Evolutionary conservation across 768 basidiomycete species (phyloP), one percentile per base, ranked within the genome.

Genomic region (Terana coerulea): DNA sequence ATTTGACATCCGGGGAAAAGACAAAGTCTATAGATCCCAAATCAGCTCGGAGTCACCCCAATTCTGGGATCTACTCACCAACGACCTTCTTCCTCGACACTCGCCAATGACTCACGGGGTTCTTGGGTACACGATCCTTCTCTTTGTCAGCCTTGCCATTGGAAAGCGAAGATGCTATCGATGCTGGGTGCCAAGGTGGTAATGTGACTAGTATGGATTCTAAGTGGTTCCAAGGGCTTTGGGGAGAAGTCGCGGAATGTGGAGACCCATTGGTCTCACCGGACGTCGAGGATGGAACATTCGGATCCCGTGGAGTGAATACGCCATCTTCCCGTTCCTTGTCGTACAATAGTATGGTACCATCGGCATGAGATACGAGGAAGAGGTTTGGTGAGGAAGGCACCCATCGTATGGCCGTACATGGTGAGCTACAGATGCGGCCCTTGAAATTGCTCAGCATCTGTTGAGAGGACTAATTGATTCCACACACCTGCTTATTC

Each of bases 1-100:
- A 85, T 68, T 89, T 86, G 25, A 91, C 88, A 61, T 98, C 95
- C 0, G 95, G 93, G 11, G 93, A 94, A 68, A 97, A 95, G 1
- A 86, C 88, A 62, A 97, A 90, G 58, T 91, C 94, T 94, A 53
- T 3, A 37, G 14, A 35, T 15, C 19, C 25, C 15, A 14, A 14
- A 45, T 56, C 35, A 59, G 42, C 21, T 5, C 15, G 12, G 8
- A 22, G 11, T 11, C 11, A 5, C 5, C 8, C 17, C 3, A 4
- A 21, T 15, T 3, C 7, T 9, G 45, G 6, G 14, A n/a, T 15
- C 11, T 40, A 66, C 79, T 58, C 61, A 87, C 91, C 89, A 5
- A 88, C 78, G 53, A 95, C 79, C 36, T 80, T 75, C 44, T 84
- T 81, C 57, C 75, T 75, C 24, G 87, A 84, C 8, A 95, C 71